Conservation (phyloP, 2,329 filamentous ascomycete species). For the Diaporthe sp. region DNA sequence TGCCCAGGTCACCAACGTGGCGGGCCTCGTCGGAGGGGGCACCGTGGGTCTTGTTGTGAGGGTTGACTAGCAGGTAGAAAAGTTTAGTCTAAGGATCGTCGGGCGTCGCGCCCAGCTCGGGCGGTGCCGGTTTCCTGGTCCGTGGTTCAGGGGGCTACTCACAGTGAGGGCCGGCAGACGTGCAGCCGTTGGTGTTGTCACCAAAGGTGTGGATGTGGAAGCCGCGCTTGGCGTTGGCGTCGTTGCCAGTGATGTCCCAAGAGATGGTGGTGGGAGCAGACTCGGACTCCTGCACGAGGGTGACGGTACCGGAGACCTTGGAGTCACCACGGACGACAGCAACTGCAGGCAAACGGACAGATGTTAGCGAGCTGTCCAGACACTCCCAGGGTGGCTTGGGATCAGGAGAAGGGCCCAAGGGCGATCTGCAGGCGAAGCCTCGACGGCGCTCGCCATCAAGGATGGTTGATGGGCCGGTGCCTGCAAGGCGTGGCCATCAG, state of each 20-base stretch:
- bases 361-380: conserved; percentile 33
- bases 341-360: conserved; percentile 68
- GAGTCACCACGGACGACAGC: conserved; percentile 98
- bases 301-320: conserved; percentile 92
- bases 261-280: conserved; percentile 85
- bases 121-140: conserved; percentile 2
- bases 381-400: not conserved
- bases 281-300: conserved; percentile 94
- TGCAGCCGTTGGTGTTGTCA: conserved; percentile 99
- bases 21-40: conserved; percentile 85
- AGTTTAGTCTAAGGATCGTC: conserved; percentile 35
- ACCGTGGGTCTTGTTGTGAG: conserved; percentile 91
- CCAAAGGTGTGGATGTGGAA: conserved; percentile 99
- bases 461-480: not conserved
- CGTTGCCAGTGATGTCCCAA: conserved; percentile 93
- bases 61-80: conserved; percentile 80
- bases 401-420: not conserved
- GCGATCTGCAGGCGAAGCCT: conserved; percentile 4
- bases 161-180: conserved; percentile 98
- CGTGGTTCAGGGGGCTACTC: conserved; percentile 56
- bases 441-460: conserved; percentile 16
- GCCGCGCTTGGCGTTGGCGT: conserved; percentile 95
- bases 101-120: not conserved
- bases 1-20: conserved; percentile 97
- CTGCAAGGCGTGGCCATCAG: conserved; percentile 47